Evolutionary conservation across 495 filamentous ascomycete species (phyloP).

Genomic region (Jackrogersella multiformis): DNA sequence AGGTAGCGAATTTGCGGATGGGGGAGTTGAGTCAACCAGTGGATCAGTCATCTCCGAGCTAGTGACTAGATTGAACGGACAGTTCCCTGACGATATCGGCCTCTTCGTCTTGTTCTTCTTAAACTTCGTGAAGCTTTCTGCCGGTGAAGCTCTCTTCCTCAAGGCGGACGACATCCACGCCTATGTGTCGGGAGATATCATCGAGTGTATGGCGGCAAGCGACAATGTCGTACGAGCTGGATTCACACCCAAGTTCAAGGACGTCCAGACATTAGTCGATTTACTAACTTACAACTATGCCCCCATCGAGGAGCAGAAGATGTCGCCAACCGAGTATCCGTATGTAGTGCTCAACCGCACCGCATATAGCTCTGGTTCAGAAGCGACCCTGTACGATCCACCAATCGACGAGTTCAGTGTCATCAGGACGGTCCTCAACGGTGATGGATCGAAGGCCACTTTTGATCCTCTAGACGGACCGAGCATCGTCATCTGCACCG

Average conservation of each 20-base stretch:
- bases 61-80: slow-evolving; percentile 73
- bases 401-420: slow-evolving; percentile 98
- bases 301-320: slow-evolving; percentile 93
- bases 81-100: slow-evolving; percentile 60
- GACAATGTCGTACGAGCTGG: slow-evolving; percentile 98
- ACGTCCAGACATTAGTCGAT: slow-evolving; percentile 85
- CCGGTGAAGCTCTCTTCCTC: slow-evolving; percentile 95
- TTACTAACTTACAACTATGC: slow-evolving; percentile 97
- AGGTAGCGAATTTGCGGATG: slow-evolving; percentile 68
- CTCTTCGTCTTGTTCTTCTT: slow-evolving; percentile 64
- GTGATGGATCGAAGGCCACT: slow-evolving; percentile 77
- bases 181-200: slow-evolving; percentile 94
- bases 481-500: slow-evolving; percentile 90
- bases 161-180: slow-evolving; percentile 97
- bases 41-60: slow-evolving; percentile 79
- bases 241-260: slow-evolving; percentile 98
- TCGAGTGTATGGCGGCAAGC: slow-evolving; percentile 98
- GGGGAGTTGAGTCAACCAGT: slow-evolving; percentile 65
- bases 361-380: slow-evolving; percentile 78
- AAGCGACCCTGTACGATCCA: slow-evolving; percentile 82
- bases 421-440: slow-evolving; percentile 77
- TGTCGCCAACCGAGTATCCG: slow-evolving; percentile 82
- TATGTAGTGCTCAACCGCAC: slow-evolving; percentile 79
- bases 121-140: slow-evolving; percentile 66
- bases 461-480: slow-evolving; percentile 90